A percentile compares a stretch with the other conserved stretches of the same genome.
Conservation (phyloP, 2,329 filamentous ascomycete species). For the Albophoma yamanashiensis region DNA sequence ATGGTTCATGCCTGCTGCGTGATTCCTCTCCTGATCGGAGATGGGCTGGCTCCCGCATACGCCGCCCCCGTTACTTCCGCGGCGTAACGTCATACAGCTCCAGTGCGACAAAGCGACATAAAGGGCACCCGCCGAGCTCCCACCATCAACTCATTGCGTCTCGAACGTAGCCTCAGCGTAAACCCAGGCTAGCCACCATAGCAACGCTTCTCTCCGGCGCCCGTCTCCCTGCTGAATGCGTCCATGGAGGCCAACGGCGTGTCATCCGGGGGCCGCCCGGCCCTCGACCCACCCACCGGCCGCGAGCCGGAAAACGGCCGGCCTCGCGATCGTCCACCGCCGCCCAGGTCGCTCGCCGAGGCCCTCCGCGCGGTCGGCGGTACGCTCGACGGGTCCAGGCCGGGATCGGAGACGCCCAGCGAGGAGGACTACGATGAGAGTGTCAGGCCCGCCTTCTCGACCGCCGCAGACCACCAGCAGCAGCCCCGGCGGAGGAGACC, state of each 20-base stretch:
- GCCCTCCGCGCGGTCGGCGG: constrained; percentile 15
- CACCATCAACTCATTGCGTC: background rate
- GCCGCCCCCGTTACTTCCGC: background rate
- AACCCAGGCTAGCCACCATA: background rate
- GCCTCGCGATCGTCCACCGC: background rate
- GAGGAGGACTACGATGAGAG: constrained; percentile 35
- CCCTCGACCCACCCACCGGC: background rate
- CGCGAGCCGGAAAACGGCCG: background rate
- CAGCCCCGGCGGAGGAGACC: background rate
- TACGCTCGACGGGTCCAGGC: constrained; percentile 7
- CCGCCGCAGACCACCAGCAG: constrained; percentile 2
- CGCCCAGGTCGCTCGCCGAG: constrained; percentile 14
- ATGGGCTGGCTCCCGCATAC: background rate
- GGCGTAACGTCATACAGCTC: background rate
- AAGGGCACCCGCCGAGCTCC: background rate
- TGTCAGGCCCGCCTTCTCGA: constrained; percentile 13
- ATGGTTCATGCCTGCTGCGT: background rate
- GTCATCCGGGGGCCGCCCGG: background rate
- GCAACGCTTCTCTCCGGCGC: background rate
- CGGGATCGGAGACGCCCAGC: constrained; percentile 28
- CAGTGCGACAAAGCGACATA: background rate
- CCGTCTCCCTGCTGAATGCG: background rate
- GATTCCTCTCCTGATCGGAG: background rate
- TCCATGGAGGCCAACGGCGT: background rate
- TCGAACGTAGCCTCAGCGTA: background rate